Conservation (phyloP, 2,329 filamentous ascomycete genomes). For the Calonectria naviculata region DNA sequence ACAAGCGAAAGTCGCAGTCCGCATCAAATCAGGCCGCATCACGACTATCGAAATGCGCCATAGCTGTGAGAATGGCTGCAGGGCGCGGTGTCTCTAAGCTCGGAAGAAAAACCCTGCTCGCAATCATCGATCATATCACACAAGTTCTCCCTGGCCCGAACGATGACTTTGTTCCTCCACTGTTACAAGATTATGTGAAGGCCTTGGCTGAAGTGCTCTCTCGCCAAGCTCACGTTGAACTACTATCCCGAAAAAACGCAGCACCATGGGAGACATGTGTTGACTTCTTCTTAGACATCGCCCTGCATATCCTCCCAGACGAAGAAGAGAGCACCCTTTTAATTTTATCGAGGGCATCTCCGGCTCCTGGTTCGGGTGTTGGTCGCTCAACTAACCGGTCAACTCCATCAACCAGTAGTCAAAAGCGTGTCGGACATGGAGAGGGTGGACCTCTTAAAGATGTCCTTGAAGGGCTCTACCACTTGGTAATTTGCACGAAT, state of each 20-base stretch:
- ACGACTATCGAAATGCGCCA: constrained; percentile 76
- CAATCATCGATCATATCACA: constrained; percentile 83
- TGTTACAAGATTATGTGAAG: constrained; percentile 84
- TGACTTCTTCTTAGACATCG: constrained; percentile 77
- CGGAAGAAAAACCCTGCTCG: constrained; percentile 80
- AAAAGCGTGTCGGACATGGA: constrained; percentile 38
- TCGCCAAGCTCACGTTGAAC: constrained; percentile 82
- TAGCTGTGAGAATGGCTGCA: constrained; percentile 77
- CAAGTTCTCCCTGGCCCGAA: constrained; percentile 74
- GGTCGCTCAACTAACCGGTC: constrained; percentile 43
- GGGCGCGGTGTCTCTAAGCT: constrained; percentile 76
- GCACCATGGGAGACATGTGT: constrained; percentile 76
- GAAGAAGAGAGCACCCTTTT: constrained; percentile 49
- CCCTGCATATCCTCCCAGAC: constrained; percentile 57
- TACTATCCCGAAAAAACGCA: constrained; percentile 67
- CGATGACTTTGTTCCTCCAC: constrained; percentile 73
- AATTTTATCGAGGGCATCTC: constrained; percentile 56
- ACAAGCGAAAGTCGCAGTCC: constrained; percentile 58
- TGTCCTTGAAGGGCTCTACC: constrained; percentile 71
- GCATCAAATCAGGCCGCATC: constrained; percentile 60
- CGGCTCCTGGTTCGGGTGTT: constrained; percentile 50
- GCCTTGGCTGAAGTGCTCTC: constrained; percentile 77
- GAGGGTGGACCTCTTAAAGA: constrained; percentile 50
- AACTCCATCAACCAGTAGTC: constrained; percentile 43
- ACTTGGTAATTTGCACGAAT: constrained; percentile 73